Percentiles rank a stretch among this genome's conserved stretches.
phyloP scores from a whole-genome alignment of 2,329 filamentous ascomycete genomes.

The Pseudogymnoascus sp. region DNA sequence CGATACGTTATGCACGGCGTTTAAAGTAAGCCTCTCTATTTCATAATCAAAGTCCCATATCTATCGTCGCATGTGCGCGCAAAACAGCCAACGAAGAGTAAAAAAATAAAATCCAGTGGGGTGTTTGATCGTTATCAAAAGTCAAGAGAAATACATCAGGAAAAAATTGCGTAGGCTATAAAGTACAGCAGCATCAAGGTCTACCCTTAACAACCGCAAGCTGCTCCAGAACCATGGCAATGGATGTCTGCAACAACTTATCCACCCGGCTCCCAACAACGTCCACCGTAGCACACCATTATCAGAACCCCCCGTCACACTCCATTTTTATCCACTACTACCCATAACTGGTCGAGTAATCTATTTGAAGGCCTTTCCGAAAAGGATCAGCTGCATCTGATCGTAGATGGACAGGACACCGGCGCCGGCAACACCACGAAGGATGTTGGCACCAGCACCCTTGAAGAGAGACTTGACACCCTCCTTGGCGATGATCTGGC shows the following conservation, averaged over 20 bases:
- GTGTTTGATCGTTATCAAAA: conserved; percentile 4
- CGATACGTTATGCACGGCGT: neutral
- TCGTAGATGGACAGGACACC: conserved; percentile 99
- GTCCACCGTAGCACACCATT: conserved; percentile 16
- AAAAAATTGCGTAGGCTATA: conserved; percentile 31
- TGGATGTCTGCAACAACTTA: conserved; percentile 26
- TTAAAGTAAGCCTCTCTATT: conserved; percentile 7
- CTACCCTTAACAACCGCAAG: conserved; percentile 24
- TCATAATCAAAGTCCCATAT: conserved; percentile 13
- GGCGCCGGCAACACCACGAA: conserved; percentile 99
- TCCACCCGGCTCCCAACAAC: conserved; percentile 16
- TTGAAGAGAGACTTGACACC: conserved; percentile 99
- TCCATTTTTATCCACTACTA: conserved; percentile 21
- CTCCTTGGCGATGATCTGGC: conserved; percentile 96
- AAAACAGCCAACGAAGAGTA: conserved; percentile 9
- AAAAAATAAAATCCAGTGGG: neutral
- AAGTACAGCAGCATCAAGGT: conserved; percentile 28
- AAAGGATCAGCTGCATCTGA: conserved; percentile 97
- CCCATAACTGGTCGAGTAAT: conserved; percentile 19
- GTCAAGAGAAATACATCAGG: conserved; percentile 25
- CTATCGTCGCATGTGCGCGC: conserved; percentile 10
- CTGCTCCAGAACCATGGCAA: conserved; percentile 29
- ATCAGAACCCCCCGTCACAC: conserved; percentile 16
- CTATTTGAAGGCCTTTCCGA: conserved; percentile 98
- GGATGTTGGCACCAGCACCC: conserved; percentile 99